Base-by-base conservation (phyloP, 169 alveolate species). In the Cryptosporidium sp. region DNA sequence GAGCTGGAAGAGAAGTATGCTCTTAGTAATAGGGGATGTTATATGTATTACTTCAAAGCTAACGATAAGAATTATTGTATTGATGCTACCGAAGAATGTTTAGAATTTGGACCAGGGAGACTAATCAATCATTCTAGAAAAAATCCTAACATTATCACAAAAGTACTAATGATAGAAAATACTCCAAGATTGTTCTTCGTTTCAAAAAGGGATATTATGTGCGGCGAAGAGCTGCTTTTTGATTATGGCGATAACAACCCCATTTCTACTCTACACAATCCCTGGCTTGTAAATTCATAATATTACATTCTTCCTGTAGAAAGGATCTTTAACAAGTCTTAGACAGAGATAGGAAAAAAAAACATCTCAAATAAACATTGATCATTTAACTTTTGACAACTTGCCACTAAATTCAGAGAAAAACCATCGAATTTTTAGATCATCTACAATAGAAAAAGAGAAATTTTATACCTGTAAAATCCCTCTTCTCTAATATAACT, bases 181-280 rank as follows among this genome's bases (percentile, higher is more conserved):
- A 71, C 58, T 16, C 97, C 97, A 4, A 91, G 97, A 12, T 93
- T 95, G 44, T 93, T 95, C 69, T 95, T 95, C 53, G 92, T 94
- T 2, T 95, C 97, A 10, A 92, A 94, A 29, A 84, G 96, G 31
- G 85, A 94, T 85, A 93, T 95, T 52, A 80, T 29, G 75, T 93
- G 96, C 73, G 97, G 97, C 7, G 97, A 95, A 70, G 97, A 95
- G 84, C 93, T 95, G 26, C 93, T 95, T 68, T 94, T 95, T 21
- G 97, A 95, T 87, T 95, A 95, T 92, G 97, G 97, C 10, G 97
- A 95, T 56, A 86, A 96, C 29, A 94, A 95, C 45, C 95, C 96
- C 7, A 93, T 87, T 21, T 93, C 94, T 5, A 95, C 94, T 69
- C 89, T 92, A 87, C 93, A 92, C 51, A 92, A 95, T 52, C 96